These are phyloP conservation scores for Arctostaphylos glauca DNA, from an alignment of 148 eudicot genomes.

Conservation along the genomic window DNA sequence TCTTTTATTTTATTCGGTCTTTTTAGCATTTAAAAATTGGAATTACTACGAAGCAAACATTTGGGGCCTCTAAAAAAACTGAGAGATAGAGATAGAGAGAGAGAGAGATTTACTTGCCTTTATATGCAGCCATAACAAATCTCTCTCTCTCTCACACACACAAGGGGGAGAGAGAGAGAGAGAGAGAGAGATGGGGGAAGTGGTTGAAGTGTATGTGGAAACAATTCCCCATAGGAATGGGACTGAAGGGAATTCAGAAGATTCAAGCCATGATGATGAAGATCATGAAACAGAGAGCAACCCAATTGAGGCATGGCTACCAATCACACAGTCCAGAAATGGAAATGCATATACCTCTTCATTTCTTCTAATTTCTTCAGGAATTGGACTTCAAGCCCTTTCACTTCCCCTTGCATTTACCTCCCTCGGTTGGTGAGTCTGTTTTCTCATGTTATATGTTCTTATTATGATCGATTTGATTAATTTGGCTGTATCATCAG, in stretches of 20 bases:
- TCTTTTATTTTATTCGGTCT: no score
- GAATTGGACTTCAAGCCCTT: constrained; percentile 44
- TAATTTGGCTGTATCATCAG: no score
- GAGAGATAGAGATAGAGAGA: no score
- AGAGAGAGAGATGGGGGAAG: neutral
- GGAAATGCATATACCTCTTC: constrained; percentile 37
- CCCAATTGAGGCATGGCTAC: constrained; percentile 46
- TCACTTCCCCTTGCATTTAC: constrained; percentile 43
- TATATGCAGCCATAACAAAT: no score
- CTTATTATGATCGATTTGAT: no score
- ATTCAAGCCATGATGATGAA: neutral
- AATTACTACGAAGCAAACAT: no score
- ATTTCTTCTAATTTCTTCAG: constrained; percentile 42
- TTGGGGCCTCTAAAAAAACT: no score
- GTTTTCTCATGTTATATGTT: neutral
- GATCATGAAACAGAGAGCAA: constrained; percentile 9
- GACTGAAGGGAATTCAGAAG: neutral
- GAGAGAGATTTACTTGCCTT: no score
- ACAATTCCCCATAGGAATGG: no score
- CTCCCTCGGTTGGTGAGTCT: constrained; percentile 38
- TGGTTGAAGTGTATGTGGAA: constrained; percentile 9
- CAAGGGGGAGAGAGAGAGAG: neutral
- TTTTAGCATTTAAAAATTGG: no score
- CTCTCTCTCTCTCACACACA: no score
- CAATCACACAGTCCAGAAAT: constrained; percentile 44